Evolutionary conservation across 2,329 filamentous ascomycete species (phyloP).

Genomic region (Colletotrichum chrysophilum): DNA sequence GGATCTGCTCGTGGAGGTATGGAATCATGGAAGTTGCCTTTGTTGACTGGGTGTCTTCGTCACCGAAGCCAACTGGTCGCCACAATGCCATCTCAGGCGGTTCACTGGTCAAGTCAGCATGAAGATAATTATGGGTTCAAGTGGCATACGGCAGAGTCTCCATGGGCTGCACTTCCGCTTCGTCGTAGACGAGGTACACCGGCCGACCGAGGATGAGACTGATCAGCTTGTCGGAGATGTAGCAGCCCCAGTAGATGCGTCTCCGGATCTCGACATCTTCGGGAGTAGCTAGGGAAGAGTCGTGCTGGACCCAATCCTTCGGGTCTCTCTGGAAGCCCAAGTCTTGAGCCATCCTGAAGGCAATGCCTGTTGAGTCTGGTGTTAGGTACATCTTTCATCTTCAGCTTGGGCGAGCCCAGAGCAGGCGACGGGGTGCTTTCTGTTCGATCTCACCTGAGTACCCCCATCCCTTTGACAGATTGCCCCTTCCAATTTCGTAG

Average conservation of each 20-base stretch:
- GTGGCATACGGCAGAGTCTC: conserved; percentile 1
- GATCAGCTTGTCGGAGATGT: conserved; percentile 31
- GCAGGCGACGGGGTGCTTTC: too few species aligned
- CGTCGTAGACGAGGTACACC: conserved; percentile 18
- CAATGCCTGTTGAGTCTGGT: conserved; percentile 24
- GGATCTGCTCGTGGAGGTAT: conserved; percentile 25
- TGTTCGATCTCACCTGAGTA: conserved; percentile 26
- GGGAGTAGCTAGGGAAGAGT: conserved; percentile 21
- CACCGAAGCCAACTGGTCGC: conserved; percentile 27
- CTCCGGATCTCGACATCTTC: conserved; percentile 31
- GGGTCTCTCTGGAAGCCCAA: conserved; percentile 32
- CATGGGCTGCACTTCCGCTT: conserved; percentile 17
- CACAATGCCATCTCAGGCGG: conserved; percentile 26
- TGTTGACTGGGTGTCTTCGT: not conserved
- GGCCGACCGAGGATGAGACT: conserved; percentile 23
- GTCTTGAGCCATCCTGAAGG: conserved; percentile 34
- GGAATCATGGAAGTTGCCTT: conserved; percentile 18
- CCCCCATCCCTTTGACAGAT: conserved; percentile 31
- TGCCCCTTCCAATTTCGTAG: conserved; percentile 31
- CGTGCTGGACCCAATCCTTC: conserved; percentile 24
- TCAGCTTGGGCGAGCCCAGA: too few species aligned
- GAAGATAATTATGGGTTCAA: not conserved
- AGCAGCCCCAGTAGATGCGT: conserved; percentile 34
- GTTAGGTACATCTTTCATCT: not conserved
- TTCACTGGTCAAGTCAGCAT: conserved; percentile 1